Evolutionary conservation across 768 basidiomycete species (phyloP), one percentile per base, ranked within the genome.

Genomic region (Dendrothele bispora): DNA sequence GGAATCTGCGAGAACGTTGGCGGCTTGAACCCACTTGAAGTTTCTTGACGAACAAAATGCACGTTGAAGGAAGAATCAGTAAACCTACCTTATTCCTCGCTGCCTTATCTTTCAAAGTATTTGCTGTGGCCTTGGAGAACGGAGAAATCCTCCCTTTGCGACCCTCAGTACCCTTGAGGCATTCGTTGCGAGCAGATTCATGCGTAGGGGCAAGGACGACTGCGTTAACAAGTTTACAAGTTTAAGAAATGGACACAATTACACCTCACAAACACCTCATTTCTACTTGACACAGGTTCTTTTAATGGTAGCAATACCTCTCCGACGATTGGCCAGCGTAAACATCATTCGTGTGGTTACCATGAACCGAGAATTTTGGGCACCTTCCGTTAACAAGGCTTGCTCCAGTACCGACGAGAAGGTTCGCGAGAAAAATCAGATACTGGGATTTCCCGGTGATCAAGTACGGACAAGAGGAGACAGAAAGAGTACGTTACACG

Each of bases 161-260:
- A 7, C 89, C 91, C 55, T 84, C 78, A 12, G 83, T 88, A 15
- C 91, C 71, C 62, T 89, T 93, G 41, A 88, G 64, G 55, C 86
- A 89, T 61, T 98, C 97, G 51, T 94, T 92, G 53, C 90, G 76
- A 0, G 94, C 93, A n/a, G 98, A 66, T 70, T 99, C 97, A 41
- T 91, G 82, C 2, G 97, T 98, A 3, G 97, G 97, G 1, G 91
- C 89, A 39, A 99, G 67, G 30, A 99, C 71, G 18, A 99, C 50
- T 2, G 89, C 90, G 46, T 91, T 78, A 15, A 83, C 83, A 46
- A 88, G 92, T 25, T 59, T 64, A 15, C 80, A n/a, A n/a, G n/a
- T n/a, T n/a, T n/a, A n/a, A n/a, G n/a, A n/a, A n/a, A n/a, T n/a
- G n/a, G n/a, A n/a, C n/a, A n/a, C n/a, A n/a, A n/a, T n/a, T n/a